Evolutionary conservation across 2,329 filamentous ascomycete genomes (phyloP).

Genomic region (Diaporthe caulivora): DNA sequence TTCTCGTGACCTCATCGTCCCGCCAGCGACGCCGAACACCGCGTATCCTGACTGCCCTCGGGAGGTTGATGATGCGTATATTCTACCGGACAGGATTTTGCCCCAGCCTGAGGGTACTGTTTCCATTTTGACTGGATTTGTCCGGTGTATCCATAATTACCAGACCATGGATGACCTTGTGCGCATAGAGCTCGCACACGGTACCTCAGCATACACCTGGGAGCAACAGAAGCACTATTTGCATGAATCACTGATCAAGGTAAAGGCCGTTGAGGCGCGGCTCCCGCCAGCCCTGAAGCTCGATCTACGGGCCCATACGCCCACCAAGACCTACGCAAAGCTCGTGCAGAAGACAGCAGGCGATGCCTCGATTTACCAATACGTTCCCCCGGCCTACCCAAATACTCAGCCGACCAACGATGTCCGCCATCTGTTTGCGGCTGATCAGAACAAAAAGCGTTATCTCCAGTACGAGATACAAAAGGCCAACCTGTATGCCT

Average conservation of each 20-base stretch:
- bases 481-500: constrained; percentile 90
- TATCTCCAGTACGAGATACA: constrained; percentile 87
- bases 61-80: constrained; percentile 87
- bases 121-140: constrained; percentile 83
- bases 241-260: constrained; percentile 76
- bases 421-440: constrained; percentile 62
- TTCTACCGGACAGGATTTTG: constrained; percentile 78
- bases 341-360: constrained; percentile 50
- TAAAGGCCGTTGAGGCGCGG: constrained; percentile 75
- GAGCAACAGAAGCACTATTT: constrained; percentile 81
- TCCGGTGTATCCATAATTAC: constrained; percentile 82
- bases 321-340: constrained; percentile 50
- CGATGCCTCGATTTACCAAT: constrained; percentile 62
- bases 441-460: constrained; percentile 63
- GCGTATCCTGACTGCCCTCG: constrained; percentile 84
- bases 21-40: constrained; percentile 80
- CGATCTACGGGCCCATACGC: constrained; percentile 59
- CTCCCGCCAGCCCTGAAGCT: constrained; percentile 74
- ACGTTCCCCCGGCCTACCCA: constrained; percentile 64
- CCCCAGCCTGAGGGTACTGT: constrained; percentile 76
- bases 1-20: constrained; percentile 79
- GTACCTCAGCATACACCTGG: constrained; percentile 82
- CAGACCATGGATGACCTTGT: constrained; percentile 83
- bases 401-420: constrained; percentile 62
- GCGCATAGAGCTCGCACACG: constrained; percentile 86